Evolutionary conservation across 805 yeast genomes (phyloP).

Genomic region (Blastobotrys chiropterorum): DNA sequence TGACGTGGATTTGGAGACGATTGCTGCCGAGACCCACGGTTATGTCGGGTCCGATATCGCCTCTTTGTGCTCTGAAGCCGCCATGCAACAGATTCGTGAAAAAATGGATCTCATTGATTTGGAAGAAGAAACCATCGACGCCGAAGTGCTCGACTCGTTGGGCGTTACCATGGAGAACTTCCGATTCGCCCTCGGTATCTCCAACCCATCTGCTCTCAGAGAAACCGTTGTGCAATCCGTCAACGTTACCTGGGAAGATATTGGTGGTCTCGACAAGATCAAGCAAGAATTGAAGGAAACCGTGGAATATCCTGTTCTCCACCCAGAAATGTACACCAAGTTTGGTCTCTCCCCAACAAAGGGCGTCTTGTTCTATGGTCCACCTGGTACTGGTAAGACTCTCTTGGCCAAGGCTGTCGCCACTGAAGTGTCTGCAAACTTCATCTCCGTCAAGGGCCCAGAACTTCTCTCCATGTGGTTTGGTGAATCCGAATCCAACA

Average conservation of each 20-base stretch:
- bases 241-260: constrained; percentile 98
- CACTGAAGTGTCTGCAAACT: constrained; percentile 96
- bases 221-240: constrained; percentile 99
- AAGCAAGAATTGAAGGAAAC: constrained; percentile 97
- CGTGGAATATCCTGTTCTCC: constrained; percentile 97
- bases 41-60: constrained; percentile 99
- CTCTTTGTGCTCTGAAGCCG: constrained; percentile 98
- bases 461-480: constrained; percentile 98
- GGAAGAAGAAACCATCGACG: constrained; percentile 95
- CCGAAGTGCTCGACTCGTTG: constrained; percentile 89
- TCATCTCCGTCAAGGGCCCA: constrained; percentile 95
- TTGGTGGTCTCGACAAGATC: constrained; percentile 96
- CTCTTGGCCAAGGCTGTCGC: constrained; percentile 98
- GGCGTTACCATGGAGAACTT: constrained; percentile 99
- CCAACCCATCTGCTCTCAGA: constrained; percentile 98
- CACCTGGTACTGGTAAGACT: constrained; percentile 99
- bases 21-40: constrained; percentile 98
- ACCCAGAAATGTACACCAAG: constrained; percentile 97
- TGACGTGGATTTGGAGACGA: constrained; percentile 91
- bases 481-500: constrained; percentile 96
- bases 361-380: constrained; percentile 98
- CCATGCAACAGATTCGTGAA: constrained; percentile 99
- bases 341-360: constrained; percentile 97
- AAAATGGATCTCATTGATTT: constrained; percentile 97
- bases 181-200: constrained; percentile 93